These are phyloP conservation scores for Pseudopithomyces maydicus DNA, from an alignment of 2,329 filamentous ascomycete genomes.

Conservation along the genomic window DNA sequence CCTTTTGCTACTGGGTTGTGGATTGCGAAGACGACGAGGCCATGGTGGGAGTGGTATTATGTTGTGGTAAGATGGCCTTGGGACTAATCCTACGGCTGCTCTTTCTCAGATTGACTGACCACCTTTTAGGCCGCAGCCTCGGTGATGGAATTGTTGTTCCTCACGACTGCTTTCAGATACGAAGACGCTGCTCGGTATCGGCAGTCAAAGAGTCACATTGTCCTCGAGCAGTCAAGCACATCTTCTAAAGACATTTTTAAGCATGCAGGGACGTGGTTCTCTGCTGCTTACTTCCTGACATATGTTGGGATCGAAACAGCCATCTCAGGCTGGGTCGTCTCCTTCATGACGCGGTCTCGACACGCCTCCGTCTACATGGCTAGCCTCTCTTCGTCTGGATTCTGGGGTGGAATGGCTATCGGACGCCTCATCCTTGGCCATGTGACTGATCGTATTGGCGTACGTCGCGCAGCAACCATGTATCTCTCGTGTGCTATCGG, in stretches of 20 bases:
- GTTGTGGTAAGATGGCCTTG: constrained; percentile 40
- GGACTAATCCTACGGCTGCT: background rate
- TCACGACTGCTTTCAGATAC: constrained; percentile 45
- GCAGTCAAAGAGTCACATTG: constrained; percentile 22
- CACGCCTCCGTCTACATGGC: constrained; percentile 44
- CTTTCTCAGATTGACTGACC: background rate
- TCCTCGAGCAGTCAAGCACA: background rate
- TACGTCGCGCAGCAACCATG: constrained; percentile 27
- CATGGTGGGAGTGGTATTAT: constrained; percentile 50
- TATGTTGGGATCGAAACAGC: constrained; percentile 54
- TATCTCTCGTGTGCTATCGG: constrained; percentile 30
- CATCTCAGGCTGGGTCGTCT: constrained; percentile 54
- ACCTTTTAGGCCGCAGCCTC: constrained; percentile 19
- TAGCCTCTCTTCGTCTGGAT: constrained; percentile 50
- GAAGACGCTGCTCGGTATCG: constrained; percentile 42
- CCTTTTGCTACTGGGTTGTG: constrained; percentile 43
- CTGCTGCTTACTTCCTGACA: constrained; percentile 50
- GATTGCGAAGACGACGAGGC: constrained; percentile 25
- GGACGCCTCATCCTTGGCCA: constrained; percentile 41
- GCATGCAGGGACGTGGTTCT: constrained; percentile 47
- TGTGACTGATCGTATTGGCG: constrained; percentile 34
- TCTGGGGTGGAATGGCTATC: constrained; percentile 52
- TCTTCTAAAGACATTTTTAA: constrained; percentile 32
- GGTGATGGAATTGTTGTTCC: constrained; percentile 28
- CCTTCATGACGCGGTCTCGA: constrained; percentile 52